Evolutionary conservation across 495 filamentous ascomycete genomes (phyloP).

Genomic region (Friedmanniomyces simplex): DNA sequence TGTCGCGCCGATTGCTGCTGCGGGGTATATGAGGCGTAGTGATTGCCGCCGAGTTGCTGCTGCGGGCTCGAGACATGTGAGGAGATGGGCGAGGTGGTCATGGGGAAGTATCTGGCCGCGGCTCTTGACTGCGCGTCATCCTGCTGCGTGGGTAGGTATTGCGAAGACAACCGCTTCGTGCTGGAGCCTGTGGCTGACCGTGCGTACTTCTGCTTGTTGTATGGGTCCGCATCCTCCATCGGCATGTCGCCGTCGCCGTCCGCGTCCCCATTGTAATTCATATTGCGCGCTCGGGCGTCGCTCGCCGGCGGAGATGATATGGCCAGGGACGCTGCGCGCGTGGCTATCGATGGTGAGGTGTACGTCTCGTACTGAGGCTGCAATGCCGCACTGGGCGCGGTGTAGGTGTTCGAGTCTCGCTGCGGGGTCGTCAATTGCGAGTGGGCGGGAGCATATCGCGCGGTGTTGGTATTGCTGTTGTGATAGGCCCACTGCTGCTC

Average conservation of each 20-base stretch:
- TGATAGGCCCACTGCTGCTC: conserved; percentile 8
- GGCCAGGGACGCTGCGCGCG: conserved; percentile 28
- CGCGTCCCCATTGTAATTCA: conserved; percentile 46
- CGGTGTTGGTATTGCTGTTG: conserved; percentile 8
- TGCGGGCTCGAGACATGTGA: conserved; percentile 49
- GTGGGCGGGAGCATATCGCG: neutral
- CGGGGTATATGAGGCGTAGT: conserved; percentile 33
- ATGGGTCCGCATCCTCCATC: conserved; percentile 88
- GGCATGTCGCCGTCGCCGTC: conserved; percentile 81
- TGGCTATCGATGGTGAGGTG: conserved; percentile 24
- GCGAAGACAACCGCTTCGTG: conserved; percentile 49
- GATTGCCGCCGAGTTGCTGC: conserved; percentile 44
- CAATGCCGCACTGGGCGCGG: neutral
- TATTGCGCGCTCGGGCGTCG: conserved; percentile 14
- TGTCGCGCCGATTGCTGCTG: conserved; percentile 36
- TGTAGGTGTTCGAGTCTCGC: neutral
- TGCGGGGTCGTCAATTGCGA: neutral
- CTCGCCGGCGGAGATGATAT: conserved; percentile 24
- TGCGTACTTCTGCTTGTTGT: conserved; percentile 71
- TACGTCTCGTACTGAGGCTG: conserved; percentile 20
- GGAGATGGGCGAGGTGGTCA: conserved; percentile 68
- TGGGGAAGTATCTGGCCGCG: conserved; percentile 87
- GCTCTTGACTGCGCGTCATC: conserved; percentile 64
- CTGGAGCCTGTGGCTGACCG: conserved; percentile 44
- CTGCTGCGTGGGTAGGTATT: conserved; percentile 41